phyloP scores from a whole-genome alignment of 257 asterid genomes.

The Datura wrightii region DNA sequence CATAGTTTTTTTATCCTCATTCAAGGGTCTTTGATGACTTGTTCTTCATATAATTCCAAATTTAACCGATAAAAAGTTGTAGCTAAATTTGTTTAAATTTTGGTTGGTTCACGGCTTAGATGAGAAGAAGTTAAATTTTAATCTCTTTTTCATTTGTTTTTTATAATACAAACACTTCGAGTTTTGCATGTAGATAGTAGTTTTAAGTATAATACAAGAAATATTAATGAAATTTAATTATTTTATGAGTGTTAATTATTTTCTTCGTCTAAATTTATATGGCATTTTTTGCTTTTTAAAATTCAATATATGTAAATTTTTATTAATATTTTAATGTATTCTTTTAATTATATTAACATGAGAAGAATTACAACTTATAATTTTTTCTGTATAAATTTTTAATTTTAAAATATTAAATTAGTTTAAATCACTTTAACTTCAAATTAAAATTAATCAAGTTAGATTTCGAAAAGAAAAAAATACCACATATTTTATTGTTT shows the following conservation, averaged over 20 bases:
- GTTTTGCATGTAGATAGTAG: neutral
- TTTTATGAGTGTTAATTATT: neutral
- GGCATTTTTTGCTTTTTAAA: neutral
- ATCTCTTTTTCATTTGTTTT: neutral
- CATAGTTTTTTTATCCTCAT: no score
- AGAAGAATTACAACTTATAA: no score
- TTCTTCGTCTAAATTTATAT: neutral
- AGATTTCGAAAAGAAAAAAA: no score
- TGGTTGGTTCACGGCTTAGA: neutral
- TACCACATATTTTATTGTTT: no score
- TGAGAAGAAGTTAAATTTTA: neutral
- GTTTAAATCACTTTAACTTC: no score
- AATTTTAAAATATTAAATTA: no score
- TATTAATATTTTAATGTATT: neutral
- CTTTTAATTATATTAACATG: no score
- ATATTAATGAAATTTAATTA: neutral
- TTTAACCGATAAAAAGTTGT: neutral
- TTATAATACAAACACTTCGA: neutral
- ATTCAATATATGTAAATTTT: neutral
- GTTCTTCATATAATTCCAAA: no score
- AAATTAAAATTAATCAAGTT: no score
- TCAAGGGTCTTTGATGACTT: no score
- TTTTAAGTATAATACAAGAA: neutral
- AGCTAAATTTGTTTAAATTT: no score
- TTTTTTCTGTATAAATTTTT: no score